These are phyloP conservation scores for Apiosordaria backusii DNA, from an alignment of 495 filamentous ascomycete species.

Conservation along the genomic window DNA sequence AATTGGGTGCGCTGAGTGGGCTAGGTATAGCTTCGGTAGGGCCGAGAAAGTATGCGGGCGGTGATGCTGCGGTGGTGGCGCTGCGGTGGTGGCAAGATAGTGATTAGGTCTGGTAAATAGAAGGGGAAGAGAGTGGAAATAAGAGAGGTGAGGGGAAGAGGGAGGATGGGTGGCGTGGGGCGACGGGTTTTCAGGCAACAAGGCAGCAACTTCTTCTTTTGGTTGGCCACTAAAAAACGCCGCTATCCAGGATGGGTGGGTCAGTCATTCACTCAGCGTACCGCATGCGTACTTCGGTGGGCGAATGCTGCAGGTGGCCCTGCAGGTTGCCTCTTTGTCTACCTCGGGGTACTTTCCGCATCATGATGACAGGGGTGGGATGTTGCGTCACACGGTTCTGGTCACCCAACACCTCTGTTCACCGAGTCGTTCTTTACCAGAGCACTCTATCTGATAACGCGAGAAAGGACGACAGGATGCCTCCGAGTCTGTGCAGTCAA, in stretches of 20 bases:
- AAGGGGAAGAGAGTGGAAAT: conserved; percentile 22
- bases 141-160: conserved; percentile 26
- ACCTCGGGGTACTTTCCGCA: background rate
- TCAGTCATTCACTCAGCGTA: background rate
- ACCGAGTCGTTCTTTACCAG: background rate
- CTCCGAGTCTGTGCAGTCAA: background rate
- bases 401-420: background rate
- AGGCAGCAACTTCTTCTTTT: conserved; percentile 20
- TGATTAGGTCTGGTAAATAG: conserved; percentile 11
- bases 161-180: conserved; percentile 25
- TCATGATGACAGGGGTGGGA: background rate
- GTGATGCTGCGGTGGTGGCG: conserved; percentile 23
- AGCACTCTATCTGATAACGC: background rate
- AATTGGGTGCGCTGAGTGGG: conserved; percentile 3
- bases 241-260: background rate
- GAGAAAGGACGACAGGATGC: background rate
- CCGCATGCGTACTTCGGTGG: conserved; percentile 2
- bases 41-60: conserved; percentile 21
- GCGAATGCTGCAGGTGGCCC: background rate
- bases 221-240: conserved; percentile 10
- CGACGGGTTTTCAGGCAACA: conserved; percentile 22
- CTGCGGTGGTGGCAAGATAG: conserved; percentile 27
- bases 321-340: conserved; percentile 11
- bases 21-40: conserved; percentile 4
- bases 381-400: conserved; percentile 6